Evolutionary conservation across 257 asterid genomes (phyloP).

Genomic region (Solanum arcanum): DNA sequence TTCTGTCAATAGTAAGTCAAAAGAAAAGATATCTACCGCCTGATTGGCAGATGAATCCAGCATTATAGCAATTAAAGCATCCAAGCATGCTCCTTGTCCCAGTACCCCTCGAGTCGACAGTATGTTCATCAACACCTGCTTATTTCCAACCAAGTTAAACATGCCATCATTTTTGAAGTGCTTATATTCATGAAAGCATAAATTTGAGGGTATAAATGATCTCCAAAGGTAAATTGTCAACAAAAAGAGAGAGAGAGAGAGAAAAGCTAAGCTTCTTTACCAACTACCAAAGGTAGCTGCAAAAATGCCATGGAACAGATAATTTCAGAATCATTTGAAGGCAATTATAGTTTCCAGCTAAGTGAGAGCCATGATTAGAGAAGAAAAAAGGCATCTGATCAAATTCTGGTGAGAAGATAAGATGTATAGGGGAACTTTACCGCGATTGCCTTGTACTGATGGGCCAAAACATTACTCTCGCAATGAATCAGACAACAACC

Average conservation of each 20-base stretch:
- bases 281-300: not conserved
- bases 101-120: conserved; percentile 76
- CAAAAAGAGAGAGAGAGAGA: not conserved
- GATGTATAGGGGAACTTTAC: conserved; percentile 13
- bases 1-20: not conserved
- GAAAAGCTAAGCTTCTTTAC: not conserved
- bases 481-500: conserved; percentile 86
- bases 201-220: not conserved
- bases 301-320: not conserved
- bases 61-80: conserved; percentile 79
- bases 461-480: conserved; percentile 70
- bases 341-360: not conserved
- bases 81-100: conserved; percentile 92
- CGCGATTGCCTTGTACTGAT: conserved; percentile 67
- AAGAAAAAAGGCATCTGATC: not conserved
- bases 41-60: conserved; percentile 92
- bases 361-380: not conserved
- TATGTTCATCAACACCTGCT: conserved; percentile 78
- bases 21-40: conserved; percentile 38
- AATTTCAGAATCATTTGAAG: not conserved
- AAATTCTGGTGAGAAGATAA: not conserved
- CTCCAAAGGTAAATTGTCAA: not conserved
- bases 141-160: conserved; percentile 7
- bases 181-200: not conserved
- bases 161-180: not conserved